phyloP scores from a whole-genome alignment of 805 yeast species.

The Yarrowia divulgata region DNA sequence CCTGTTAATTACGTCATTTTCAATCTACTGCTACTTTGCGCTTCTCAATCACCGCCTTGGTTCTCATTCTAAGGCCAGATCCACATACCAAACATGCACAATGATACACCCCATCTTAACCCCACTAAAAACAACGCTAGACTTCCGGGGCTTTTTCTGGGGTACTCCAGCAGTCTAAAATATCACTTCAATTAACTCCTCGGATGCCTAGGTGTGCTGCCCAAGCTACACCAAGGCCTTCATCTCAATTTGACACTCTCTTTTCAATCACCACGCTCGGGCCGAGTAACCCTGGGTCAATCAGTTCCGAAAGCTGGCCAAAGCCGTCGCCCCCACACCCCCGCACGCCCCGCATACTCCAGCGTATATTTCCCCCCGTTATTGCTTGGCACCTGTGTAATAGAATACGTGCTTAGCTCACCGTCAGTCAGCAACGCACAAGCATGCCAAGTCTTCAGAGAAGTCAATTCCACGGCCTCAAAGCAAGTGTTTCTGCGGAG shows the following conservation, averaged over 20 bases:
- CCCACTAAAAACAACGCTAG: background rate
- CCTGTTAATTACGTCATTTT: background rate
- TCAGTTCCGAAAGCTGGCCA: background rate
- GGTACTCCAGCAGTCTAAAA: background rate
- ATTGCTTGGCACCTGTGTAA: background rate
- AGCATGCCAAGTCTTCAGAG: background rate
- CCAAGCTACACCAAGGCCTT: too few species aligned
- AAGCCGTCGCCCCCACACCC: background rate
- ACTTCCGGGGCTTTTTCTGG: background rate
- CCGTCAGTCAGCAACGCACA: constrained; percentile 2
- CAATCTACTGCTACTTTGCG: background rate
- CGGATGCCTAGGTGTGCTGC: too few species aligned
- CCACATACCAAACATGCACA: background rate
- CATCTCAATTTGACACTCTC: too few species aligned
- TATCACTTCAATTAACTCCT: background rate
- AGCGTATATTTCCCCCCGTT: background rate
- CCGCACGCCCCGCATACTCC: constrained; percentile 1
- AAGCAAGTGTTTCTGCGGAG: background rate
- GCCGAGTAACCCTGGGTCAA: too few species aligned
- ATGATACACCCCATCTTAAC: background rate
- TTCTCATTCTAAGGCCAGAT: background rate
- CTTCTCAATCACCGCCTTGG: background rate
- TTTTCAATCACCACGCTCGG: too few species aligned
- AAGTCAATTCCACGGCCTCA: background rate
- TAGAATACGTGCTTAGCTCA: background rate